phyloP scores from a whole-genome alignment of 495 filamentous ascomycete genomes.

The Aspergillus panamensis region DNA sequence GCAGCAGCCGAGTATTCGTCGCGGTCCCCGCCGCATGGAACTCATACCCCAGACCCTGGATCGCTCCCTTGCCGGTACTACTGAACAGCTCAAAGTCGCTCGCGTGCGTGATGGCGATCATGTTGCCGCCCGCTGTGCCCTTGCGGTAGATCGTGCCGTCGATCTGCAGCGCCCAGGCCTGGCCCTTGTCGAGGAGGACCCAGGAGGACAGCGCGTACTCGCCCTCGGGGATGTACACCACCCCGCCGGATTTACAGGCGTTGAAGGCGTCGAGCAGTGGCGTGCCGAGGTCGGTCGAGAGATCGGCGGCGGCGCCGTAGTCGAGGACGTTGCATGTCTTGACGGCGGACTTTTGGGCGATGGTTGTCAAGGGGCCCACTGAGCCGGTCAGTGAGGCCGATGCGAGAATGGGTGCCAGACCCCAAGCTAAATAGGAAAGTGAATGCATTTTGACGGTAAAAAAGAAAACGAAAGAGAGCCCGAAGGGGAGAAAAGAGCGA shows the following conservation, averaged over 20 bases:
- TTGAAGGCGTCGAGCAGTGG: conserved; percentile 46
- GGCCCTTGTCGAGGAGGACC: conserved; percentile 38
- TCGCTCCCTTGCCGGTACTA: conserved; percentile 44
- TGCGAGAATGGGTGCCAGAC: conserved; percentile 34
- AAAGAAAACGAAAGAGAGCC: no score
- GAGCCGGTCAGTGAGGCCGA: conserved; percentile 40
- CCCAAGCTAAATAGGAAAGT: conserved; percentile 21
- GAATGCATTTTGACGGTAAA: not conserved
- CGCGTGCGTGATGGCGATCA: conserved; percentile 47
- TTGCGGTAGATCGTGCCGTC: conserved; percentile 49
- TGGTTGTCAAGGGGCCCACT: conserved; percentile 44
- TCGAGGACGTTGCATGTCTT: conserved; percentile 49
- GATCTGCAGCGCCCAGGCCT: conserved; percentile 42
- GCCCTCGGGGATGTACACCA: conserved; percentile 37
- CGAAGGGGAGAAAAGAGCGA: no score
- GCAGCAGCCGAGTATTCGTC: conserved; percentile 35
- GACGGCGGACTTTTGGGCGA: conserved; percentile 26
- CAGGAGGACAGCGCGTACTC: conserved; percentile 34
- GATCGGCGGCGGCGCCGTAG: conserved; percentile 48
- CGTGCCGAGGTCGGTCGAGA: conserved; percentile 45
- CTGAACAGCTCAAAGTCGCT: conserved; percentile 52
- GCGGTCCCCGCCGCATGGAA: conserved; percentile 27
- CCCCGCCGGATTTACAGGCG: conserved; percentile 38
- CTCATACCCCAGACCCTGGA: conserved; percentile 51
- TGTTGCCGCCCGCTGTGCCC: conserved; percentile 45